A percentile compares a stretch with the other conserved stretches of the same genome.
Evolutionary conservation across 805 yeast genomes (phyloP).

Genomic region (Candida xiaguanensis): DNA sequence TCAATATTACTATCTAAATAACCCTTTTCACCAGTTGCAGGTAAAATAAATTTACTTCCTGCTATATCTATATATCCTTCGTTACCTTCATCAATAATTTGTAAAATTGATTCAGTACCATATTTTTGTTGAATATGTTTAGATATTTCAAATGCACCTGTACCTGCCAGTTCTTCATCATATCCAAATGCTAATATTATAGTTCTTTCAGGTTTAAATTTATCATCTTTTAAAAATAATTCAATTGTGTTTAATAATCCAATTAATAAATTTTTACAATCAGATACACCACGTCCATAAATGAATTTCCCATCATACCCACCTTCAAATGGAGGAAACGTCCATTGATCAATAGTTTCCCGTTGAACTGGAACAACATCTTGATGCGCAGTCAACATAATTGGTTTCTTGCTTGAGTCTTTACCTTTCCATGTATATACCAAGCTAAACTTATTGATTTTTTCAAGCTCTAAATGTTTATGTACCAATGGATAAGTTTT

Average conservation of each 20-base stretch:
- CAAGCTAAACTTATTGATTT: constrained; percentile 33
- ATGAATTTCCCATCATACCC: constrained; percentile 27
- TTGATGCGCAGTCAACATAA: constrained; percentile 37
- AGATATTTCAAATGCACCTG: constrained; percentile 35
- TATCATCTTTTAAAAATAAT: constrained; percentile 23
- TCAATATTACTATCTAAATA: constrained; percentile 38
- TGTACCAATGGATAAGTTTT: constrained; percentile 31
- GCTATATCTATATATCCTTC: constrained; percentile 19
- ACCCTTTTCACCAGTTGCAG: constrained; percentile 50
- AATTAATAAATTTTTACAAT: constrained; percentile 41
- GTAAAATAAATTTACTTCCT: constrained; percentile 40
- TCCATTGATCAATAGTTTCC: constrained; percentile 37
- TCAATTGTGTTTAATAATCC: constrained; percentile 40
- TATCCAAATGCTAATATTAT: constrained; percentile 47
- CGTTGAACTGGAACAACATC: constrained; percentile 41
- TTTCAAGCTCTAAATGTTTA: constrained; percentile 28
- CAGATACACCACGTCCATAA: constrained; percentile 35
- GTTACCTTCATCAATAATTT: constrained; percentile 43
- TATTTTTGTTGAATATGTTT: constrained; percentile 30
- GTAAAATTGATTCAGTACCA: constrained; percentile 42
- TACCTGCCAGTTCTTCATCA: constrained; percentile 47
- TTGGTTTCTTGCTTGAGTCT: constrained; percentile 26
- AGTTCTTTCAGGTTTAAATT: constrained; percentile 41
- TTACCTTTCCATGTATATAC: constrained; percentile 38
- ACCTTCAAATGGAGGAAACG: constrained; percentile 36